Conservation (phyloP, 129 eudicot genomes). For the Escallonia herrerae region DNA sequence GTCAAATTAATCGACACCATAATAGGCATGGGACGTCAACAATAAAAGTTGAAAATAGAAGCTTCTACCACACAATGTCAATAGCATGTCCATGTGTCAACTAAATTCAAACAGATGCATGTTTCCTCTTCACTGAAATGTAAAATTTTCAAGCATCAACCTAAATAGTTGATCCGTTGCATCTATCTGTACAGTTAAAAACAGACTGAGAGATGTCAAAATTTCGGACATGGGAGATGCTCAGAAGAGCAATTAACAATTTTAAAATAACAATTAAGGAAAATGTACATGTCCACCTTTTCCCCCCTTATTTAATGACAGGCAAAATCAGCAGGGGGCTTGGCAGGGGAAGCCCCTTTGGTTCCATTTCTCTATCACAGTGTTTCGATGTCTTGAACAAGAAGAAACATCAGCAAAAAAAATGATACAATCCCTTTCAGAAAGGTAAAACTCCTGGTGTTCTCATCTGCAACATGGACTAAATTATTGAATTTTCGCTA, state of each 20-base stretch:
- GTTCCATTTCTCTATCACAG: constrained; percentile 29
- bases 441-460: constrained; percentile 40
- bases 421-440: constrained; percentile 17
- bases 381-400: constrained; percentile 16
- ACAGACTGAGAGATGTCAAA: neutral
- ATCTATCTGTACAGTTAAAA: neutral
- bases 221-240: too few relatives aligned
- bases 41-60: too few relatives aligned
- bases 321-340: constrained; percentile 20
- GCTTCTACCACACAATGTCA: too few relatives aligned
- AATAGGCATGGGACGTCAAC: too few relatives aligned
- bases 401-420: constrained; percentile 22
- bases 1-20: too few relatives aligned
- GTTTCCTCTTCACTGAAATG: too few relatives aligned
- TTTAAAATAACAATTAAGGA: constrained; percentile 14
- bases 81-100: neutral
- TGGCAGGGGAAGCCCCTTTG: constrained; percentile 28
- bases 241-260: neutral
- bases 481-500: constrained; percentile 40
- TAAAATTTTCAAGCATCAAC: too few relatives aligned
- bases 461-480: constrained; percentile 33
- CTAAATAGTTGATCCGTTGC: too few relatives aligned
- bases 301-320: constrained; percentile 50
- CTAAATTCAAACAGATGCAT: too few relatives aligned
- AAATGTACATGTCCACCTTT: constrained; percentile 34